Percentiles rank a stretch among this genome's conserved stretches.
These are phyloP conservation scores for Pelagophyceae sp. DNA, from an alignment of 352 stramenopile genomes.

Conservation along the genomic window DNA sequence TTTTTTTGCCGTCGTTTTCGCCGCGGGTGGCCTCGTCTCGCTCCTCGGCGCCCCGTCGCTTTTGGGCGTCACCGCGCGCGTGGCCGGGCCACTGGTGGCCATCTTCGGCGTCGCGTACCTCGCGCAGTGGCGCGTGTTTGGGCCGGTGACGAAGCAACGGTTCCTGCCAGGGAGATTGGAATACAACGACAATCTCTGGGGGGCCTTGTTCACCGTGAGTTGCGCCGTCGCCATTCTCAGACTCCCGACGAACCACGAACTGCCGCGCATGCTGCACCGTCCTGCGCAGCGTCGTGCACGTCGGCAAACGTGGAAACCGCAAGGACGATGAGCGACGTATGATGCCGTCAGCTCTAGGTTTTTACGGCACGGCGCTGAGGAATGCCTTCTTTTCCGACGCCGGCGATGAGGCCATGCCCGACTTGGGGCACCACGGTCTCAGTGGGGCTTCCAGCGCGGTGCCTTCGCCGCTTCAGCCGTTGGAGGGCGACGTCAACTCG, in stretches of 20 bases:
- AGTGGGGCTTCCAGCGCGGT: too few species aligned
- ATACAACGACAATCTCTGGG: background rate
- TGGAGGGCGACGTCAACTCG: background rate
- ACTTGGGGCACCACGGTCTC: background rate
- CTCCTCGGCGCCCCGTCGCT: background rate
- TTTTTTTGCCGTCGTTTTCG: background rate
- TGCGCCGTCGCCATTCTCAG: background rate
- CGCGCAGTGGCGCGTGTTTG: conserved; percentile 4
- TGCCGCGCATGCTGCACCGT: conserved; percentile 10
- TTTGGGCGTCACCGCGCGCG: background rate
- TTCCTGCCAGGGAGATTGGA: background rate
- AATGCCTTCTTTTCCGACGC: background rate
- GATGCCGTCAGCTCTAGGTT: too few species aligned
- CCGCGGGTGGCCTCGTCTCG: background rate
- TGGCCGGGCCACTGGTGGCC: background rate
- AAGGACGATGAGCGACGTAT: too few species aligned
- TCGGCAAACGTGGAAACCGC: too few species aligned
- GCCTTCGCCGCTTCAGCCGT: too few species aligned
- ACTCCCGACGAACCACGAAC: background rate
- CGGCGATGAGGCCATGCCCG: background rate
- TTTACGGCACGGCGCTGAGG: background rate
- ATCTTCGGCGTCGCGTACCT: conserved; percentile 3
- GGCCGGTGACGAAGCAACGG: background rate
- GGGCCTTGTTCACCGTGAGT: background rate
- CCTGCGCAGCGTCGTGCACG: too few species aligned